Evolutionary conservation across 1,284 basidiomycete species (phyloP).

Genomic region (Ustilago lituana): DNA sequence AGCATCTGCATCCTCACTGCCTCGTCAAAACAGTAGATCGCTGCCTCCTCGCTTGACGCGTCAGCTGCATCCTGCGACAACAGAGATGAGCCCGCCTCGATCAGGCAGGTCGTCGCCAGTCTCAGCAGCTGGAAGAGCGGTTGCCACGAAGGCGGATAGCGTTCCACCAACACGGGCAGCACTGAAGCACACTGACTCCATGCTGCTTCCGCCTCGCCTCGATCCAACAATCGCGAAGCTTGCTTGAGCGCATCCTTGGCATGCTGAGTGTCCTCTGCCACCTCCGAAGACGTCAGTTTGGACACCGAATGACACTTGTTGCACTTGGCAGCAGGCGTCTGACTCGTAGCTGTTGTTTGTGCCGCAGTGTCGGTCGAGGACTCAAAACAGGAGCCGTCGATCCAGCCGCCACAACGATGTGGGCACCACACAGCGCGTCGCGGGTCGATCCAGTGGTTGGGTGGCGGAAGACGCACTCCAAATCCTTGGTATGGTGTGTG

Average conservation of each 20-base stretch:
- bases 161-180: conserved; percentile 72
- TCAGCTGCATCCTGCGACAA: not conserved
- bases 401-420: conserved; percentile 55
- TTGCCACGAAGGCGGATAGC: conserved; percentile 69
- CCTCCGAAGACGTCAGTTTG: conserved; percentile 69
- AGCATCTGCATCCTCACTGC: conserved; percentile 69
- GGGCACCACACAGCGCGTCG: conserved; percentile 76
- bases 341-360: not conserved
- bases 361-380: not conserved
- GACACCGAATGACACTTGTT: conserved; percentile 71
- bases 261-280: conserved; percentile 74
- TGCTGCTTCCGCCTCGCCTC: conserved; percentile 68
- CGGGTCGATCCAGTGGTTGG: conserved; percentile 71
- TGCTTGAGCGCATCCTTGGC: conserved; percentile 78
- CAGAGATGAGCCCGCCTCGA: conserved; percentile 66
- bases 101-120: conserved; percentile 75
- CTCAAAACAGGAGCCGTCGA: conserved; percentile 69
- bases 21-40: conserved; percentile 45
- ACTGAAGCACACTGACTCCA: conserved; percentile 74
- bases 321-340: conserved; percentile 19
- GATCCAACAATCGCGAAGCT: conserved; percentile 71
- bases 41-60: conserved; percentile 11
- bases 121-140: conserved; percentile 80
- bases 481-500: conserved; percentile 19
- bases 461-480: conserved; percentile 10